Evolutionary conservation across 2,329 filamentous ascomycete genomes (phyloP), one percentile per base, ranked within the genome.

Genomic region (Scedosporium boydii): DNA sequence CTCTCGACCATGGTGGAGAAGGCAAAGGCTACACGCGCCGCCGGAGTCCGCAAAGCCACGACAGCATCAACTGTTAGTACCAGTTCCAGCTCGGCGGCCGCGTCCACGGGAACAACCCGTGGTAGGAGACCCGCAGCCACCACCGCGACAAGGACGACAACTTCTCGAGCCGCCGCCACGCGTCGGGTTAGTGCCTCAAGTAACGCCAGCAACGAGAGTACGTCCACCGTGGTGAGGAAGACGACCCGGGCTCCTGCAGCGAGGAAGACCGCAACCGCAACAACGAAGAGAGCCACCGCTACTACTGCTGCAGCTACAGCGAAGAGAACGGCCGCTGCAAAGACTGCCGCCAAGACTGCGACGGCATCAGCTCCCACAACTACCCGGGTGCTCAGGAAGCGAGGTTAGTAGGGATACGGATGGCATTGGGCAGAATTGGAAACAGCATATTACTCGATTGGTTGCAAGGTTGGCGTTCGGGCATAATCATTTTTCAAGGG

Each of bases 141-240:
- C 10, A 66, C 74, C 6, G 68, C 74, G 3, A 67, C 72, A 10
- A 69, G 73, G 77, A 21, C 68, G 70, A n/a, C 75, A 73, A 59
- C 74, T 76, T 27, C 66, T 71, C 29, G 65, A 23, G 58, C 61
- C 21, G 21, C 34, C n/a, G 16, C 16, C 18, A 68, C 66, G 59
- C 65, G 65, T 26, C 80, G 83, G 70, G 73, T 76, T 69, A 89
- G 87, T 68, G 80, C 76, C 66, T 78, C 77, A 62, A 89, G 86
- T 70, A 86, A 86, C 69, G 78, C 82, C 16, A 89, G 86, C 67
- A 84, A 87, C 62, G 79, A 76, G 4, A 90, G 86, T 71, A 82
- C 82, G 14, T 82, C 83, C 6, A 89, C 87, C 0, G 84, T 89
- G 23, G 78, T 88, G 53, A 82, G 82, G 72, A 87, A 84, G 71